Conservation (phyloP, 305 asterid genomes). For the Rubia tinctorum region DNA sequence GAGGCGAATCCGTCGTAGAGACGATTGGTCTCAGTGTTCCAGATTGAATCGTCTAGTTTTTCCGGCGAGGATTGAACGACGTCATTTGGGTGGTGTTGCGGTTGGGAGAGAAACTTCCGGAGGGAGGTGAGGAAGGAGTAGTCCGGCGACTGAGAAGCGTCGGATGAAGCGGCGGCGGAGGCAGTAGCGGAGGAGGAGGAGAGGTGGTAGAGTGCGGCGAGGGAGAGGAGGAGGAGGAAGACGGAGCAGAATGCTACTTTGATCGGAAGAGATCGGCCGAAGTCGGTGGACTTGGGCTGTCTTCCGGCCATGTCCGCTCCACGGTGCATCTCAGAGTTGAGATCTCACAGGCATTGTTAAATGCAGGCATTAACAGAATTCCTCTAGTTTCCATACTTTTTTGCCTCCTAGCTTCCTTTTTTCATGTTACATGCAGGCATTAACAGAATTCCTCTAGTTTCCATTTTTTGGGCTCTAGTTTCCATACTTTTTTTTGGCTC, state of each 20-base stretch:
- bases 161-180: conserved; percentile 20
- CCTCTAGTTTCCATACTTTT: too few species aligned
- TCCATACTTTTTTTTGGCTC: too few species aligned
- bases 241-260: conserved; percentile 33
- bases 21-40: conserved; percentile 50
- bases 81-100: background rate
- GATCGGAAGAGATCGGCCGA: conserved; percentile 40
- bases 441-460: too few species aligned
- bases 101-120: conserved; percentile 55
- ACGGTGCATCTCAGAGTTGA: background rate
- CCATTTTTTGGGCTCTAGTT: too few species aligned
- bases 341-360: background rate
- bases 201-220: conserved; percentile 53
- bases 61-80: conserved; percentile 7
- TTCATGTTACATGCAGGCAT: too few species aligned
- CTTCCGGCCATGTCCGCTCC: conserved; percentile 55
- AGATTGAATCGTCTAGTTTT: conserved; percentile 52
- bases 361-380: too few species aligned
- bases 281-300: conserved; percentile 19
- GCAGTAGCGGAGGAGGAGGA: conserved; percentile 22
- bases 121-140: conserved; percentile 78
- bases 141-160: conserved; percentile 30
- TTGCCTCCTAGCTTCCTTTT: too few species aligned
- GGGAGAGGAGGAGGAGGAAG: conserved; percentile 31
- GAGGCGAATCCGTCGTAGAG: conserved; percentile 28